A percentile compares a stretch with the other conserved stretches of the same genome.
phyloP scores from a whole-genome alignment of 2,329 filamentous ascomycete species.

The Thelonectria olida region DNA sequence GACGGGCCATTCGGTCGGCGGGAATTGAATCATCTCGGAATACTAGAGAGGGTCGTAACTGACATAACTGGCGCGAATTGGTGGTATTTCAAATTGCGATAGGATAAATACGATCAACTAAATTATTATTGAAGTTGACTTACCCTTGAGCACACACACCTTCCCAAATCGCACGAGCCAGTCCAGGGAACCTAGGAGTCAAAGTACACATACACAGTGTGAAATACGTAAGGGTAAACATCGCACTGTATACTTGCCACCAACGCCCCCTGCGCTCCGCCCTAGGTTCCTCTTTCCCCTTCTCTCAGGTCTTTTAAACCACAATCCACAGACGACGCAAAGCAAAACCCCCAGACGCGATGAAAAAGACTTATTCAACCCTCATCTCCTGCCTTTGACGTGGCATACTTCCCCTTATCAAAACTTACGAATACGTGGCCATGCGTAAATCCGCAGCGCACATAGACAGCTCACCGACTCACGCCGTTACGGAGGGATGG shows the following conservation, averaged over 20 bases:
- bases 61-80: neutral
- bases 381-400: neutral
- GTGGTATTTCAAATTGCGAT: neutral
- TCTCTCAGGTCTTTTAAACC: neutral
- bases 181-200: neutral
- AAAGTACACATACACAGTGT: no score
- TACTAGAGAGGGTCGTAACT: neutral
- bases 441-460: neutral
- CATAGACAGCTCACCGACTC: neutral
- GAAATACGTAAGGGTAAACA: no score
- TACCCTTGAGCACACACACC: neutral
- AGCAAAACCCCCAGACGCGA: neutral
- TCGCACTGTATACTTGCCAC: constrained; percentile 4
- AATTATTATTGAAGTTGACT: neutral
- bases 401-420: neutral
- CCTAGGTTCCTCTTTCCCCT: neutral
- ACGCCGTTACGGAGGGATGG: no score
- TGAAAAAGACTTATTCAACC: neutral
- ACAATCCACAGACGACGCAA: neutral
- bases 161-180: neutral
- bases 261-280: neutral
- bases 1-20: neutral
- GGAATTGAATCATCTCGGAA: neutral
- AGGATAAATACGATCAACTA: no score
- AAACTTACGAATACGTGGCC: constrained; percentile 5